Evolutionary conservation across 257 asterid species (phyloP).

Genomic region (Solanum ahanhuiri): DNA sequence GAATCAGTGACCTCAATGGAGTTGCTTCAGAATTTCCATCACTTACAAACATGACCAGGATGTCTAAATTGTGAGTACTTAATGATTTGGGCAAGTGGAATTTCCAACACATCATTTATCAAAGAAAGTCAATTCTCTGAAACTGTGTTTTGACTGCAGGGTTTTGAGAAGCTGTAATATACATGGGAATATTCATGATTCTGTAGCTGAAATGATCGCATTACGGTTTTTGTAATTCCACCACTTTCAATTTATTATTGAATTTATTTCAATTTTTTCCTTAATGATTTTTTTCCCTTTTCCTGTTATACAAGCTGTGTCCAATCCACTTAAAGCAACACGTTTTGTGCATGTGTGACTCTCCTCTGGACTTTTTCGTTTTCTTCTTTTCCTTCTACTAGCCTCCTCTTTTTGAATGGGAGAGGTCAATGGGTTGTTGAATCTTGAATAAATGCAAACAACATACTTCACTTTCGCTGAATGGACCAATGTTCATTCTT

Average conservation of each 20-base stretch:
- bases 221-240: conserved; percentile 26
- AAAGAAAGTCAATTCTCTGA: neutral
- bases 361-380: neutral
- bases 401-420: neutral
- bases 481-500: neutral
- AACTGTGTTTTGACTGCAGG: conserved; percentile 24
- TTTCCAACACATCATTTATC: neutral
- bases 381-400: neutral
- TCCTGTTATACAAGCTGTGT: neutral
- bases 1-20: conserved; percentile 47
- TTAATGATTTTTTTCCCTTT: neutral
- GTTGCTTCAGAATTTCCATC: conserved; percentile 37
- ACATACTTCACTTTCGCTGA: neutral
- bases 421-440: neutral
- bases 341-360: neutral
- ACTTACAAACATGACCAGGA: conserved; percentile 20
- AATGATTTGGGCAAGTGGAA: neutral
- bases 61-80: conserved; percentile 34
- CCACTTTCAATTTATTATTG: neutral
- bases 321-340: neutral
- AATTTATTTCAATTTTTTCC: neutral
- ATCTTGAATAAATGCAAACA: neutral
- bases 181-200: conserved; percentile 28
- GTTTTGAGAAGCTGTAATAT: conserved; percentile 56
- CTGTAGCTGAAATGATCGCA: conserved; percentile 10